Evolutionary conservation across 805 yeast genomes (phyloP).

Genomic region (Metschnikowia borealis): DNA sequence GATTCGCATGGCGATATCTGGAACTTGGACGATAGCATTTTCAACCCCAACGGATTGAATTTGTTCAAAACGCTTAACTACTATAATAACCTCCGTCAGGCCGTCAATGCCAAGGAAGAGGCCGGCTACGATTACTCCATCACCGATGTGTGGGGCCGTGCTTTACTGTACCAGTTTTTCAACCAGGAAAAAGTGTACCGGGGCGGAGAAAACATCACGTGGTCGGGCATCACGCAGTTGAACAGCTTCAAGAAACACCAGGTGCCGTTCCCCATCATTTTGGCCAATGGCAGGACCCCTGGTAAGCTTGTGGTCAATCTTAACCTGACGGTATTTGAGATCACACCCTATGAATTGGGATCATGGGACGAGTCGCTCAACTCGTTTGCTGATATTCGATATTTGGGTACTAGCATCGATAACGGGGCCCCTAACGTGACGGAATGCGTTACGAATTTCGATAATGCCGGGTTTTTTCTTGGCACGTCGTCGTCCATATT

Average conservation of each 20-base stretch:
- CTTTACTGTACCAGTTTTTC: constrained; percentile 16
- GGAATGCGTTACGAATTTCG: constrained; percentile 28
- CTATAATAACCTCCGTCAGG: constrained; percentile 10
- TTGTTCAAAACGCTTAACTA: constrained; percentile 42
- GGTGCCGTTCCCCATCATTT: constrained; percentile 72
- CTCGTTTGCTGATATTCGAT: constrained; percentile 28
- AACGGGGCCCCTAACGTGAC: constrained; percentile 18
- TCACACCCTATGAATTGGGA: constrained; percentile 38
- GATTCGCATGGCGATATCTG: constrained; percentile 43
- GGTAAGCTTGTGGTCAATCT: constrained; percentile 49
- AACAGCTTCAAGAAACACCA: constrained; percentile 25
- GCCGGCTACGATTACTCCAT: constrained; percentile 15
- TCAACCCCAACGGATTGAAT: constrained; percentile 61
- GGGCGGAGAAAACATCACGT: constrained; percentile 20
- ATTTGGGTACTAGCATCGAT: constrained; percentile 26
- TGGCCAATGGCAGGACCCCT: constrained; percentile 62
- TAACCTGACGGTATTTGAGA: constrained; percentile 60
- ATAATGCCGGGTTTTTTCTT: constrained; percentile 63
- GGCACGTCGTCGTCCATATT: constrained; percentile 83
- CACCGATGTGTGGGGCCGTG: constrained; percentile 20
- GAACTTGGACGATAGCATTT: constrained; percentile 61
- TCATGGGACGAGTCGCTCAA: constrained; percentile 40
- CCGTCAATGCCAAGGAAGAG: constrained; percentile 11
- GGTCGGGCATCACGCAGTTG: constrained; percentile 23
- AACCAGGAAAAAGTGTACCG: constrained; percentile 9